Evolutionary conservation across 306 rosid species (phyloP).

Genomic region (Fragaria vesca): DNA sequence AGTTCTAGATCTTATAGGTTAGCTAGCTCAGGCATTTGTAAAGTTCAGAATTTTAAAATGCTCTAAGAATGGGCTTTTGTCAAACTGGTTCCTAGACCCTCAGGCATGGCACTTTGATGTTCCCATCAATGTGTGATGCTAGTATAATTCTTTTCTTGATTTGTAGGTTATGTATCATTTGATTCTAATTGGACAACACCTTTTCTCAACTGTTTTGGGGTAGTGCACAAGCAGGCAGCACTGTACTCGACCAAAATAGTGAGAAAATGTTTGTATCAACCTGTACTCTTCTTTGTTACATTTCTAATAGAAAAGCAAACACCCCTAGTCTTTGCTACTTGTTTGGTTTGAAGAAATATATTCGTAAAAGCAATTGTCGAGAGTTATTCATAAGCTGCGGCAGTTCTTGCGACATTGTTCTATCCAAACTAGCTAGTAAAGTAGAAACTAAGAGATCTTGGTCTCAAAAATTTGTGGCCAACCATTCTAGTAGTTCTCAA

Average conservation of each 20-base stretch:
- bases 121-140: slow-evolving; percentile 3
- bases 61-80: slow-evolving; percentile 19
- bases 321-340: not conserved
- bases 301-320: not conserved
- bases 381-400: not conserved
- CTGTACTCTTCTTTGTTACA: not conserved
- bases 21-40: slow-evolving; percentile 25
- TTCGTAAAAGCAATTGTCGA: not conserved
- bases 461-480: not conserved
- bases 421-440: not conserved
- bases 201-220: not conserved
- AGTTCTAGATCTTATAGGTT: slow-evolving; percentile 20
- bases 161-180: not conserved
- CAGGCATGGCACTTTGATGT: not conserved
- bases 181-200: slow-evolving; percentile 10
- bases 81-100: slow-evolving; percentile 13
- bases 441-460: not conserved
- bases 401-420: not conserved
- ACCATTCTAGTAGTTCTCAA: not conserved
- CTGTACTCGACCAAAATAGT: slow-evolving; percentile 1
- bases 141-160: slow-evolving; percentile 9
- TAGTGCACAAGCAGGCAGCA: not conserved
- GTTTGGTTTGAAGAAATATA: not conserved
- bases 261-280: slow-evolving; percentile 5
- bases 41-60: slow-evolving; percentile 4